These are phyloP conservation scores for Bipolaris gigantea DNA, from an alignment of 2,329 filamentous ascomycete species.

Conservation along the genomic window DNA sequence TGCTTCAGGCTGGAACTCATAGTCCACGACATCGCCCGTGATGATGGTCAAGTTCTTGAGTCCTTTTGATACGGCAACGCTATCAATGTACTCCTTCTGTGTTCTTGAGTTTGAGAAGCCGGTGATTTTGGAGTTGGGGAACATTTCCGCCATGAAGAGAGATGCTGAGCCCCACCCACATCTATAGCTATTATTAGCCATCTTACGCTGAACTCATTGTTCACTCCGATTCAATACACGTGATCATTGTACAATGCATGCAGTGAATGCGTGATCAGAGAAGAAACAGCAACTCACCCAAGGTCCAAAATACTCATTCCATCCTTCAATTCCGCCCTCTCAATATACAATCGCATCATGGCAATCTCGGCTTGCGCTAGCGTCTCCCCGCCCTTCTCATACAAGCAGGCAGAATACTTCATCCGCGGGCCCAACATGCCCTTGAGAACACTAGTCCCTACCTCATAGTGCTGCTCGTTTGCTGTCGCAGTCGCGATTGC, in stretches of 20 bases:
- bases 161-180: slow-evolving; percentile 70
- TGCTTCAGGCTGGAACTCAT: slow-evolving; percentile 60
- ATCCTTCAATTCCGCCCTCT: slow-evolving; percentile 61
- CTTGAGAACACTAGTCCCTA: slow-evolving; percentile 65
- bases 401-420: slow-evolving; percentile 72
- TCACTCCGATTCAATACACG: background rate
- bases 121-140: slow-evolving; percentile 64
- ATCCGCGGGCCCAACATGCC: slow-evolving; percentile 67
- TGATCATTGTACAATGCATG: background rate
- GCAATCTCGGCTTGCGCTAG: slow-evolving; percentile 66
- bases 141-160: slow-evolving; percentile 66
- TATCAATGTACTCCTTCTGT: slow-evolving; percentile 69
- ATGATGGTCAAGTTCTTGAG: slow-evolving; percentile 65
- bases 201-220: background rate
- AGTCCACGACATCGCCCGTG: slow-evolving; percentile 67
- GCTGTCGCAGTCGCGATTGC: slow-evolving; percentile 68
- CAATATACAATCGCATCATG: slow-evolving; percentile 66
- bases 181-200: slow-evolving; percentile 47
- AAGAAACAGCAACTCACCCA: slow-evolving; percentile 53
- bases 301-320: slow-evolving; percentile 66
- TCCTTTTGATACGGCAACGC: slow-evolving; percentile 57
- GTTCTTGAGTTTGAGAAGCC: slow-evolving; percentile 71
- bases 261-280: slow-evolving; percentile 10
- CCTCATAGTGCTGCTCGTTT: slow-evolving; percentile 73
- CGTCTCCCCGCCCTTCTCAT: slow-evolving; percentile 59